Conservation (phyloP, 2,329 filamentous ascomycete genomes). For the Colletotrichum tropicicola region DNA sequence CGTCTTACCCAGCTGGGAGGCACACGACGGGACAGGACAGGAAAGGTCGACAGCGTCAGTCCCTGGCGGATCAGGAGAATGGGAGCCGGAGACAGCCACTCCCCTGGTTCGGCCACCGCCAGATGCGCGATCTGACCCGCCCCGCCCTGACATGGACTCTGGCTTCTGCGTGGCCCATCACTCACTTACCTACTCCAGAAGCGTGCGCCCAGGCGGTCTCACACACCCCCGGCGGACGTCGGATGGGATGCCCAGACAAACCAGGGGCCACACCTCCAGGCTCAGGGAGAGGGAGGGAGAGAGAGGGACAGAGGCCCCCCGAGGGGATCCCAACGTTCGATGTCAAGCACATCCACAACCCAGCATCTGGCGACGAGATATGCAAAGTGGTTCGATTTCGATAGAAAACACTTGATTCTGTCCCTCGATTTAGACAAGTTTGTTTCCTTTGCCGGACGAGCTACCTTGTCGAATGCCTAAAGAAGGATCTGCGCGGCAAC, state of each 20-base stretch:
- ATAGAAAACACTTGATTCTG: constrained; percentile 39
- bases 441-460: constrained; percentile 22
- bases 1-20: constrained; percentile 12
- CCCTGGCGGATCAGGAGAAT: constrained; percentile 17
- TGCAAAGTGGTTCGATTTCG: constrained; percentile 38
- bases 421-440: constrained; percentile 26
- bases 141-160: constrained; percentile 21
- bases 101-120: constrained; percentile 20
- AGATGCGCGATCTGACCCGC: constrained; percentile 28
- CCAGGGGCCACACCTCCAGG: constrained; percentile 7
- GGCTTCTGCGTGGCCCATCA: constrained; percentile 17
- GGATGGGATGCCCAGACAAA: constrained; percentile 28
- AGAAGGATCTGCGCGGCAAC: constrained; percentile 22
- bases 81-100: constrained; percentile 10
- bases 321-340: constrained; percentile 36
- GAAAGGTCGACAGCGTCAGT: constrained; percentile 10
- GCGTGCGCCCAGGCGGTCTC: constrained; percentile 21
- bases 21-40: constrained; percentile 1
- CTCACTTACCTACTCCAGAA: background rate
- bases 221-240: constrained; percentile 25
- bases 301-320: constrained; percentile 21
- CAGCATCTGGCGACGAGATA: constrained; percentile 35
- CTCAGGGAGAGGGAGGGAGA: constrained; percentile 7
- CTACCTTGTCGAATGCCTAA: constrained; percentile 18
- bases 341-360: constrained; percentile 28